phyloP scores from a whole-genome alignment of 1,139 yeast species.

The Eremothecium coryli region DNA sequence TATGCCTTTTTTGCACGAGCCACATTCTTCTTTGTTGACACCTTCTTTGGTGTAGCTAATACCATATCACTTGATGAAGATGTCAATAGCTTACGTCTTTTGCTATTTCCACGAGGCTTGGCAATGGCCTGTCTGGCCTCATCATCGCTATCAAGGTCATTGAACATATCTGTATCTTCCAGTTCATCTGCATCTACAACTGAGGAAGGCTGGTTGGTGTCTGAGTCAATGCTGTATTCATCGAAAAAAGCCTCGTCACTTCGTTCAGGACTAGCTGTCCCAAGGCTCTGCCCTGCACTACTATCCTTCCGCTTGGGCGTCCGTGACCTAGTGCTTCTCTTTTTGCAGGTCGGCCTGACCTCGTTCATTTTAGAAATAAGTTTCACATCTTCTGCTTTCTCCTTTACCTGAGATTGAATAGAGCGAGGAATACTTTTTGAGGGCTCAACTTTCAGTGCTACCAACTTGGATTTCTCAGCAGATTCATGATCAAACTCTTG shows the following conservation, averaged over 20 bases:
- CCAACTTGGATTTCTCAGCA: not conserved
- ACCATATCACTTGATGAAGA: not conserved
- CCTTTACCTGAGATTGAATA: not conserved
- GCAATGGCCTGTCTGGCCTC: slow-evolving; percentile 2
- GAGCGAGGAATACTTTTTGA: not conserved
- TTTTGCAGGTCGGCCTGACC: not conserved
- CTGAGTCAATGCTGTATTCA: too few relatives aligned
- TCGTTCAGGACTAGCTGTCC: too few relatives aligned
- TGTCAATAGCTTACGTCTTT: slow-evolving; percentile 2
- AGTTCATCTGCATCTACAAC: not conserved
- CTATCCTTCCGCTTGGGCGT: not conserved
- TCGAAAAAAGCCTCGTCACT: too few relatives aligned
- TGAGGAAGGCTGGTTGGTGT: not conserved
- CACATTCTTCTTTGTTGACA: slow-evolving; percentile 25
- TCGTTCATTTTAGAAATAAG: not conserved
- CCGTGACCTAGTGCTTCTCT: not conserved
- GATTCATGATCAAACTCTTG: not conserved
- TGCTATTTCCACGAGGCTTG: not conserved
- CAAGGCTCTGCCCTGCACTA: not conserved
- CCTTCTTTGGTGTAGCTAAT: slow-evolving; percentile 7
- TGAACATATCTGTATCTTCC: not conserved
- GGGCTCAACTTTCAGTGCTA: not conserved
- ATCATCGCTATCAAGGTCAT: not conserved
- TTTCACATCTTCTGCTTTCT: not conserved
- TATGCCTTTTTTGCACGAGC: slow-evolving; percentile 30